A percentile compares a stretch with the other conserved stretches of the same genome.
These are phyloP conservation scores for Nasturtium officinale DNA, from an alignment of 345 rosid genomes.

Conservation along the genomic window DNA sequence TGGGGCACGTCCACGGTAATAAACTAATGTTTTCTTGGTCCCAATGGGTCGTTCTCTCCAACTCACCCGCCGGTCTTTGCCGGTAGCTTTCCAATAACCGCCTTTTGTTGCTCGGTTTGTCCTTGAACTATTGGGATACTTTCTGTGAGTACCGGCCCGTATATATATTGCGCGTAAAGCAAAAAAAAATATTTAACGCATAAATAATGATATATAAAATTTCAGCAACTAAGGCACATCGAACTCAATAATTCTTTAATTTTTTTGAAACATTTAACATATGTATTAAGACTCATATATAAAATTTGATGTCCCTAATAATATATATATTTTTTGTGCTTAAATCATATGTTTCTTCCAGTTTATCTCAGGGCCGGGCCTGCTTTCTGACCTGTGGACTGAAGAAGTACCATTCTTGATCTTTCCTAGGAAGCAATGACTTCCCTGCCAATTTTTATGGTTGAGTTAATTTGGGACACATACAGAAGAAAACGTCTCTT, in stretches of 20 bases:
- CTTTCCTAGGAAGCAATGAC: conserved; percentile 91
- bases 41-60: conserved; percentile 74
- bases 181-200: no score
- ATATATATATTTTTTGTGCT: no score
- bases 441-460: conserved; percentile 53
- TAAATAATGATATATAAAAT: no score
- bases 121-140: conserved; percentile 94
- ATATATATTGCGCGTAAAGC: no score
- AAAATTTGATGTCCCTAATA: no score
- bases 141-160: no score
- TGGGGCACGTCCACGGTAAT: conserved; percentile 96
- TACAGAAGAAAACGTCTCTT: neutral
- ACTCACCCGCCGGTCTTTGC: conserved; percentile 87
- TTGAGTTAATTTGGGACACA: neutral
- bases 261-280: no score
- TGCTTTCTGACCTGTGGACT: conserved; percentile 93
- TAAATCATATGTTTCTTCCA: no score
- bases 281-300: no score
- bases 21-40: conserved; percentile 92
- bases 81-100: conserved; percentile 99
- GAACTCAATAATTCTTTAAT: no score
- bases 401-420: conserved; percentile 95
- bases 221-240: no score
- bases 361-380: no score
- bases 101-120: conserved; percentile 93